Base-by-base conservation (phyloP, 495 filamentous ascomycete species). In the Immersiella caudata region DNA sequence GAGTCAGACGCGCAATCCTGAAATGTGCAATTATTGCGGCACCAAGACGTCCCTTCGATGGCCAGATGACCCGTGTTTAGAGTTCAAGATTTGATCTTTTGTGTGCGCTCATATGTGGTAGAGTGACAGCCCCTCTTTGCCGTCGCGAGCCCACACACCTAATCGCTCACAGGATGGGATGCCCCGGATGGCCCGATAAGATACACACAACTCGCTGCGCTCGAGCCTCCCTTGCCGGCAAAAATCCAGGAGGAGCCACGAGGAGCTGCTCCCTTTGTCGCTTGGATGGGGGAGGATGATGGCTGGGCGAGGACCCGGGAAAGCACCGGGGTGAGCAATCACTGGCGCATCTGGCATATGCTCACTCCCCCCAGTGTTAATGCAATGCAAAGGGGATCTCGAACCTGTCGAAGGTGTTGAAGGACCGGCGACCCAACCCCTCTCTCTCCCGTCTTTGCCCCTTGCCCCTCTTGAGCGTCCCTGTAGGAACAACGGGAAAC, bases 21-120 rank as follows among this genome's bases (percentile, higher is more conserved):
- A 68, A n/a, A 64, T 66, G 62, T 68, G 60, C 65, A 70, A 73
- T 73, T 52, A 60, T 73, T 73, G 68, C 68, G 62, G 60, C 68
- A 70, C 63, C 35, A 27, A 6, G 58, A 67, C 57, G 57, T 60
- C 59, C 33, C 52, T 65, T 65, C 36, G 7, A 51, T 54, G 66
- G 8, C 60, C 66, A 58, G 64, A 69, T 72, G 70, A 72, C 67
- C 67, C 20, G 36, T 35, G 26, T 62, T 33, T 69, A 63, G 55
- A 66, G 24, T 63, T 63, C n/a, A n/a, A n/a, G n/a, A n/a, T n/a
- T 65, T 40, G 57, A 46, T 14, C 55, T 64, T n/a, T 36, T 68
- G 60, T 68, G 59, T 36, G 46, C 51, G 62, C 50, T 62, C 55
- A 62, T 56, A 35, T 67, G 65, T 35, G 27, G 65, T 56, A 68